These are phyloP conservation scores for Pezicula radicicola DNA, from an alignment of 2,329 filamentous ascomycete genomes.

Conservation along the genomic window DNA sequence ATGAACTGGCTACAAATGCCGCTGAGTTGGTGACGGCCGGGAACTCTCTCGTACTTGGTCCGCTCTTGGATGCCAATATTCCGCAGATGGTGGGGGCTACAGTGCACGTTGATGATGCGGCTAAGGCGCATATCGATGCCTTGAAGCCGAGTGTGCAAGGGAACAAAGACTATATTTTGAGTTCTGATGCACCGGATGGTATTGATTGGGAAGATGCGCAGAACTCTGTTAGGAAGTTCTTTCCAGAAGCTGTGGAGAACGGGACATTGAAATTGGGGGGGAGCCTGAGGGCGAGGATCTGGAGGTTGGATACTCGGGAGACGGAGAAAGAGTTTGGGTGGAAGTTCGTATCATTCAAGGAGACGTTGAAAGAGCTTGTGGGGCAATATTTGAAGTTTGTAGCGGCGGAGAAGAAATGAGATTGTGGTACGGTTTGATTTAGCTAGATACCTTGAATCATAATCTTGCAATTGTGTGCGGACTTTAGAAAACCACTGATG, in stretches of 20 bases:
- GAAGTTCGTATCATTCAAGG: conserved; percentile 4
- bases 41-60: conserved; percentile 3
- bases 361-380: conserved; percentile 7
- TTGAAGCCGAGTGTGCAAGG: conserved; percentile 13
- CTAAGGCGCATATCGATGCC: conserved; percentile 14
- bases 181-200: conserved; percentile 8
- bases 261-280: conserved; percentile 12
- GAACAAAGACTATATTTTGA: conserved; percentile 12
- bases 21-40: conserved; percentile 6
- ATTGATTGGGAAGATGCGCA: conserved; percentile 20
- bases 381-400: conserved; percentile 8
- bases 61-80: conserved; percentile 7
- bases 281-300: conserved; percentile 3
- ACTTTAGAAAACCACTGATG: too few relatives aligned
- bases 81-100: conserved; percentile 7
- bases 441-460: too few relatives aligned
- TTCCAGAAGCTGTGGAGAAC: conserved; percentile 14
- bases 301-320: conserved; percentile 10
- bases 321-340: conserved; percentile 16
- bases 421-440: neutral
- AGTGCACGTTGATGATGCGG: conserved; percentile 18
- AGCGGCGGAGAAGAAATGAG: conserved; percentile 5
- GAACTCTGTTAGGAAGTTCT: conserved; percentile 11
- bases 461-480: too few relatives aligned
- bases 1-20: conserved; percentile 7